phyloP scores from a whole-genome alignment of 768 basidiomycete genomes.

The Suillus lakei region DNA sequence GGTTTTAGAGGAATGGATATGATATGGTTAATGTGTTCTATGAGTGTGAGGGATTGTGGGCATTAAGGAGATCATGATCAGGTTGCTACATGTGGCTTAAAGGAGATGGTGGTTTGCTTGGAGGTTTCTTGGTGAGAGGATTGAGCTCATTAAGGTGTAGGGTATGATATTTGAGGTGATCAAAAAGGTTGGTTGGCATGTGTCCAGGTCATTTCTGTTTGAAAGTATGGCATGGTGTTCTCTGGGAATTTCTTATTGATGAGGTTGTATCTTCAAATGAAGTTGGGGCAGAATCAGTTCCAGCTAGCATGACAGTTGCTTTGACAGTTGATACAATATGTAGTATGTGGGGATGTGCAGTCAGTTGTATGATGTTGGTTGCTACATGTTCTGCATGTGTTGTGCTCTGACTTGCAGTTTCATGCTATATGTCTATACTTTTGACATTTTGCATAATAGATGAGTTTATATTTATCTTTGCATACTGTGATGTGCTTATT shows the following conservation, averaged over 20 bases:
- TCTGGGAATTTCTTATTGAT: not conserved
- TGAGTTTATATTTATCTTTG: constrained; percentile 14
- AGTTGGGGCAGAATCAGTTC: constrained; percentile 10
- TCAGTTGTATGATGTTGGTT: not conserved
- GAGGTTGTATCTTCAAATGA: not conserved
- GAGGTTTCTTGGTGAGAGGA: too few species aligned
- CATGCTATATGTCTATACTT: too few species aligned
- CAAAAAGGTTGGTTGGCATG: not conserved
- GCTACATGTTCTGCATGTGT: constrained; percentile 6
- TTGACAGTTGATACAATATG: not conserved
- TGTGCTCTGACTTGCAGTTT: too few species aligned
- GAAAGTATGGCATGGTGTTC: not conserved
- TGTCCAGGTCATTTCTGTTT: not conserved
- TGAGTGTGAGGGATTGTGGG: too few species aligned
- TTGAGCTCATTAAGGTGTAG: not conserved
- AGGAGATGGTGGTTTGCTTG: too few species aligned
- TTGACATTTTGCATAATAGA: not conserved
- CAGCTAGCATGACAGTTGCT: constrained; percentile 13
- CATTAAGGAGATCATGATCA: too few species aligned
- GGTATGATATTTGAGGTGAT: not conserved
- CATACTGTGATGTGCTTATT: constrained; percentile 15
- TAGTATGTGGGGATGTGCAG: not conserved
- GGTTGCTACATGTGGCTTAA: too few species aligned
- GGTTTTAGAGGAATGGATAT: too few species aligned
- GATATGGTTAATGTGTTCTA: too few species aligned